Evolutionary conservation across 2,329 filamentous ascomycete species (phyloP).

Genomic region (Thermothelomyces thermophilus): DNA sequence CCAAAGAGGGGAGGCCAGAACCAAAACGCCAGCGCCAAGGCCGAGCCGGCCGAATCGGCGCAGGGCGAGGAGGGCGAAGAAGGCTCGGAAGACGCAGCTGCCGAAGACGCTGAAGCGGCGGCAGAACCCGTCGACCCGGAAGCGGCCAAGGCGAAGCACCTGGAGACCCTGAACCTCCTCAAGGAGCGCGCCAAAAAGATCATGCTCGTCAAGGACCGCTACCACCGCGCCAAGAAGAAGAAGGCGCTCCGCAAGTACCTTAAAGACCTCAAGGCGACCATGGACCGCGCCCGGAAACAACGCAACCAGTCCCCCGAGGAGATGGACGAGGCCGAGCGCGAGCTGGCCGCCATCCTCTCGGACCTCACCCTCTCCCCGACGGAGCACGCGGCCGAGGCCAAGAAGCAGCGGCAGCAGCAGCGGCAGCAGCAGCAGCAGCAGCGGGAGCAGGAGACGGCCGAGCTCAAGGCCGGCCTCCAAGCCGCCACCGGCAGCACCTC

Average conservation of each 20-base stretch:
- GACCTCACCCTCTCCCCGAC: constrained; percentile 26
- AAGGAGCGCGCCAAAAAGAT: constrained; percentile 37
- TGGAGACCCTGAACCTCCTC: constrained; percentile 42
- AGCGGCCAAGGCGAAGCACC: constrained; percentile 32
- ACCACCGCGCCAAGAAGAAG: constrained; percentile 65
- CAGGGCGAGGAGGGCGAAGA: constrained; percentile 20
- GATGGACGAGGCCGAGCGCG: constrained; percentile 41
- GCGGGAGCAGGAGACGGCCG: background rate
- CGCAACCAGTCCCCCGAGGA: constrained; percentile 34
- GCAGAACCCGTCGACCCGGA: constrained; percentile 26
- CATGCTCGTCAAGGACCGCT: constrained; percentile 19
- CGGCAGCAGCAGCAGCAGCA: background rate
- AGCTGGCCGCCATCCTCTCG: constrained; percentile 43
- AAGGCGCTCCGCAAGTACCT: constrained; percentile 68
- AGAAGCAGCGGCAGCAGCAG: constrained; percentile 21
- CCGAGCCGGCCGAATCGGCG: background rate
- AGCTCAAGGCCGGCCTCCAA: background rate
- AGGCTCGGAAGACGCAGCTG: constrained; percentile 16
- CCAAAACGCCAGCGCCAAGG: constrained; percentile 10
- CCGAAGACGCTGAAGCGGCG: constrained; percentile 16
- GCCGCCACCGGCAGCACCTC: background rate
- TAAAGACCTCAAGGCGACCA: constrained; percentile 54
- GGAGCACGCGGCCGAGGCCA: constrained; percentile 35
- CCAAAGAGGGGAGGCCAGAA: constrained; percentile 42
- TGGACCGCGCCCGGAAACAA: constrained; percentile 44